Base-by-base conservation (phyloP, 2,329 filamentous ascomycete genomes). In the Lanzia echinophila region DNA sequence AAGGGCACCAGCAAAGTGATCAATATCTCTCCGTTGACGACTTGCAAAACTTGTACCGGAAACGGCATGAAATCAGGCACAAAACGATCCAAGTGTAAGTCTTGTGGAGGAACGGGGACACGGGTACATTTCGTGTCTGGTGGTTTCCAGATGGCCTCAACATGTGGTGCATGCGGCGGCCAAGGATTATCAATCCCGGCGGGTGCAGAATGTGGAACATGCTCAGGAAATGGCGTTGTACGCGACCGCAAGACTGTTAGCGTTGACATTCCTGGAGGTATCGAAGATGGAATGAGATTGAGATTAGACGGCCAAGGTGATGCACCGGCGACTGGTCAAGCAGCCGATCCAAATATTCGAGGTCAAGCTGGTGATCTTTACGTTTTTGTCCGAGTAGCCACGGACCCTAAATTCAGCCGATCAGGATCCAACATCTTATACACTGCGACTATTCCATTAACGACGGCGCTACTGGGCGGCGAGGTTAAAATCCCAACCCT, bases 221-320 rank as follows among this genome's bases (percentile, higher is more conserved):
- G 94, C 69, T 74, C 77, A 56, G 94, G 94, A 36, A 83, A 90
- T 52, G 94, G 94, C 44, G 91, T 95, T 15, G 81, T 90, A 34
- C 80, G 90, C 62, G 89, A 96, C 65, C 79, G 84, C 58, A 90
- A 88, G 73, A 89, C 87, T 0, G 84, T 99, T 47, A 87, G 81
- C 28, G 81, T 99, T 42, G 91, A 97, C 63, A 96, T 99, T 44
- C 94, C 94, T 1, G 90, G 88, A 20, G 94, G 94, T 60, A 90
- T 99, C 32, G 94, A 97, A 69, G 92, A 99, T 69, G 91, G 92
- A 53, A 97, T 97, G 92, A 83, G 90, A 54, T 74, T 99, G 64
- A 81, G 89, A 50, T 81, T 99, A 28, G 82, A 84, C 55, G 88
- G 88, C 24, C 90, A 95, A 67, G 94, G 94, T 60, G 92, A 99